These are phyloP conservation scores for Cinnamomum chago DNA, from an alignment of 164 flowering plant genomes.

Conservation along the genomic window DNA sequence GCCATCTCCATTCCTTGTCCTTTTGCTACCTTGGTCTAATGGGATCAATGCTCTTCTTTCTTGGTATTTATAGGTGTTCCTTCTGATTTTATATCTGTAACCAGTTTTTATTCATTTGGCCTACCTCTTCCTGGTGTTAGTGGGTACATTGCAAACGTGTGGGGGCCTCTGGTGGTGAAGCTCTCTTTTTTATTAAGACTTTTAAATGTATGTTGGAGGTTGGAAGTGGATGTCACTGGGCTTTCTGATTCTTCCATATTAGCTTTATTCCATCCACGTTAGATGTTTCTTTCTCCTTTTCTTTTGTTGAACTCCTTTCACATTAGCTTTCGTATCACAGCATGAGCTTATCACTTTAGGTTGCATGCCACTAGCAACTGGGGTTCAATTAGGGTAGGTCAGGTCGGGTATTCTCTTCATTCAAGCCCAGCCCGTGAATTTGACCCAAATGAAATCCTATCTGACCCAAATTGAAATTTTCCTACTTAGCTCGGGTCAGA, in stretches of 20 bases:
- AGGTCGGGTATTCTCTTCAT: too few relatives aligned
- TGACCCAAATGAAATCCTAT: too few relatives aligned
- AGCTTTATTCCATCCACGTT: not conserved
- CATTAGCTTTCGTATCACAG: not conserved
- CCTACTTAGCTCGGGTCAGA: too few relatives aligned
- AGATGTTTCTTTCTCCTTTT: not conserved
- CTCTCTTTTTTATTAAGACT: not conserved
- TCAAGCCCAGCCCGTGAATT: too few relatives aligned
- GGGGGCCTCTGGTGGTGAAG: constrained; percentile 1
- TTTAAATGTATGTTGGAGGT: not conserved
- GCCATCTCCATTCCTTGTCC: constrained; percentile 19
- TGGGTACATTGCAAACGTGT: not conserved
- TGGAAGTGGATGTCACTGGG: not conserved
- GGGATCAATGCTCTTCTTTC: not conserved
- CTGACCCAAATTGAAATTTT: too few relatives aligned
- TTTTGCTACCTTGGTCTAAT: not conserved
- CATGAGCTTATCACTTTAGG: not conserved
- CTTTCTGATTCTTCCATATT: not conserved
- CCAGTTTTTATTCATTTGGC: not conserved
- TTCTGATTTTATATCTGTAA: too few relatives aligned
- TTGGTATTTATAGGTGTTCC: not conserved
- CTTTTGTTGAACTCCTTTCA: not conserved
- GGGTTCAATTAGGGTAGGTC: too few relatives aligned
- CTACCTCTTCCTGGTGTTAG: not conserved
- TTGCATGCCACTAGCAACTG: too few relatives aligned